Percentiles rank a stretch among this genome's conserved stretches.
Conservation (phyloP, 306 rosid genomes). For the Sicyos edulis region DNA sequence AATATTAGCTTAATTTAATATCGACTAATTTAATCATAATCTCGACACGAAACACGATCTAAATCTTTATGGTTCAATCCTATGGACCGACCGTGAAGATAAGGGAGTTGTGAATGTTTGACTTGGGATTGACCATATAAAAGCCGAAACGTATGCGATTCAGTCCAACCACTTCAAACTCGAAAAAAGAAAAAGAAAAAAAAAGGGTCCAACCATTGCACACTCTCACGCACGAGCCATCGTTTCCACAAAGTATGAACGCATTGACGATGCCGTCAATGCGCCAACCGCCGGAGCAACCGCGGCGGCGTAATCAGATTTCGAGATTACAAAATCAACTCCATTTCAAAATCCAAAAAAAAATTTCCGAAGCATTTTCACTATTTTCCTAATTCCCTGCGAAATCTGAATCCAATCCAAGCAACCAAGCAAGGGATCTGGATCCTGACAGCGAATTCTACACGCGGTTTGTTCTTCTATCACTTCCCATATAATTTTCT, state of each 20-base stretch:
- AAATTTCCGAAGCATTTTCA: neutral
- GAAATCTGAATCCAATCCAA: neutral
- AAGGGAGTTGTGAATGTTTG: neutral
- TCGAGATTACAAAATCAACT: neutral
- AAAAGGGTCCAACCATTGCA: no score
- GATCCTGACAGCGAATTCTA: neutral
- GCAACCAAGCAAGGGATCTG: neutral
- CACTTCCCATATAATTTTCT: neutral
- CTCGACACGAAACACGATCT: no score
- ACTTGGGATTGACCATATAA: neutral
- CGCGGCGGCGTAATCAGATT: neutral
- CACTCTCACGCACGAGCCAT: neutral
- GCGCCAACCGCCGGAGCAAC: neutral
- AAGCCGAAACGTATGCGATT: neutral
- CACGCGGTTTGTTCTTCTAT: neutral
- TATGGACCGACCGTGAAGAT: no score
- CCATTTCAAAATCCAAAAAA: neutral
- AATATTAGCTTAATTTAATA: no score
- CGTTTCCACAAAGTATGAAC: constrained; percentile 8
- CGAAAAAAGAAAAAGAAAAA: no score
- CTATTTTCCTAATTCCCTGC: neutral
- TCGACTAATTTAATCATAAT: no score
- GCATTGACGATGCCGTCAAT: constrained; percentile 3
- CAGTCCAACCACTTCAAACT: no score
- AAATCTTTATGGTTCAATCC: no score